phyloP scores from a whole-genome alignment of 2,329 filamentous ascomycete species.

The Phyllosticta capitalensis region DNA sequence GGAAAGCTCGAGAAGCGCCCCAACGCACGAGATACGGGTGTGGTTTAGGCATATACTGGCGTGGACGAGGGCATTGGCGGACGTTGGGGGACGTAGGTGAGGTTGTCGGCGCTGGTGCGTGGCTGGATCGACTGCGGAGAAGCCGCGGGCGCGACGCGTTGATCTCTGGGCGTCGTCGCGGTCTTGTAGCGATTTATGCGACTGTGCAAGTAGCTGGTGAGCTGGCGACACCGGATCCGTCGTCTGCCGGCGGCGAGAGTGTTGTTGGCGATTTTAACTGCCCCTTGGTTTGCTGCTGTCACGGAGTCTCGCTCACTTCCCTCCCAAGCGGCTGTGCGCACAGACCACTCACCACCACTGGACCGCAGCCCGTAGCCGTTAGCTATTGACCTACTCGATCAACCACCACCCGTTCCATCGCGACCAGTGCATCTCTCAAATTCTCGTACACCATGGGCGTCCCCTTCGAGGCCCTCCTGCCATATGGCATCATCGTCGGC shows the following conservation, averaged over 20 bases:
- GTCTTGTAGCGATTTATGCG: slow-evolving; percentile 21
- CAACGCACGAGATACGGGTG: neutral
- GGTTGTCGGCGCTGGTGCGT: slow-evolving; percentile 3
- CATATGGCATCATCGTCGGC: slow-evolving; percentile 53
- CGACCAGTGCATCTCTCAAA: neutral
- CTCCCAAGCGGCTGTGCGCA: slow-evolving; percentile 1
- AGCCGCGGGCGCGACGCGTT: slow-evolving; percentile 4
- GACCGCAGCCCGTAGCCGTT: neutral
- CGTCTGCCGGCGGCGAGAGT: slow-evolving; percentile 18
- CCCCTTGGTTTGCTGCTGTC: slow-evolving; percentile 9
- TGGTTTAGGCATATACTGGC: neutral
- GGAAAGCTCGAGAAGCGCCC: slow-evolving; percentile 4
- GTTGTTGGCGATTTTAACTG: slow-evolving; percentile 14
- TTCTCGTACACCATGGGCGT: slow-evolving; percentile 46
- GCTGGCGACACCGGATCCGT: slow-evolving; percentile 26
- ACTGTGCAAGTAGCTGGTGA: slow-evolving; percentile 20
- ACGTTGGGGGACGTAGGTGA: neutral
- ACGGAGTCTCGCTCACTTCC: slow-evolving; percentile 7
- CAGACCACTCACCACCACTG: neutral
- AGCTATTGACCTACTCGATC: neutral
- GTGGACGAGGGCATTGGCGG: neutral
- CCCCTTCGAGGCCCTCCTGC: slow-evolving; percentile 56
- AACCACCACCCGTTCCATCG: neutral
- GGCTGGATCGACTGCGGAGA: slow-evolving; percentile 6
- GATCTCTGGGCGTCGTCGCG: slow-evolving; percentile 6